Evolutionary conservation across 179 eudicot genomes (phyloP).

Genomic region (Spinacia oleracea): DNA sequence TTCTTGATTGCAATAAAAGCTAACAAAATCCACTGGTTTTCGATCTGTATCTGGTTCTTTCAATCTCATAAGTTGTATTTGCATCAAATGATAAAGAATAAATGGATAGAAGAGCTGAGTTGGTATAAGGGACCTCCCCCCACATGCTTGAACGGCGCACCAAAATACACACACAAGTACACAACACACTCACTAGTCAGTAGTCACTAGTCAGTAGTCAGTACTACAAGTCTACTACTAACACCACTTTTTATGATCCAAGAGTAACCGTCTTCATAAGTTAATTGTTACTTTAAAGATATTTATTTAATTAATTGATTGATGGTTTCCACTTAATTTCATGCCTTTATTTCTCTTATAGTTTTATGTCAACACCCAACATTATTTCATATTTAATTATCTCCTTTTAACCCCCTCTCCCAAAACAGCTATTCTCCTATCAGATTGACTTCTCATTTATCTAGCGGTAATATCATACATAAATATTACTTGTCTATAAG

Average conservation of each 20-base stretch:
- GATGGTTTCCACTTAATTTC: background rate
- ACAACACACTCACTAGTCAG: background rate
- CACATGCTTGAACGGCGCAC: slow-evolving; percentile 35
- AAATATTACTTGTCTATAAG: too few relatives aligned
- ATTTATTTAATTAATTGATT: background rate
- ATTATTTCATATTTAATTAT: background rate
- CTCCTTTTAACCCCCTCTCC: background rate
- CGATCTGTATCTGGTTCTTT: background rate
- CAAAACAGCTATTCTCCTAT: too few relatives aligned
- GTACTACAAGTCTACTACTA: slow-evolving; percentile 8
- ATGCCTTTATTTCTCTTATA: background rate
- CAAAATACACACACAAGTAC: background rate
- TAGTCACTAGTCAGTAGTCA: too few relatives aligned
- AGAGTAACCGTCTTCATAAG: slow-evolving; percentile 13
- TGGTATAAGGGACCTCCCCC: slow-evolving; percentile 33
- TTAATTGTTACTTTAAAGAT: background rate
- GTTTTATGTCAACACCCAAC: background rate
- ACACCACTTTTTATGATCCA: slow-evolving; percentile 7
- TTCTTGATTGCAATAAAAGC: slow-evolving; percentile 17
- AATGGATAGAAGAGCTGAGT: slow-evolving; percentile 34
- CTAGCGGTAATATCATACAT: too few relatives aligned
- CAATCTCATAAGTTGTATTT: background rate
- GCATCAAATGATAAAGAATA: slow-evolving; percentile 26
- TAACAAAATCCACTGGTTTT: background rate
- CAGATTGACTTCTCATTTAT: too few relatives aligned